Base-by-base conservation (phyloP, 108 stramenopile species). In the Hondaea fermentalgiana region DNA sequence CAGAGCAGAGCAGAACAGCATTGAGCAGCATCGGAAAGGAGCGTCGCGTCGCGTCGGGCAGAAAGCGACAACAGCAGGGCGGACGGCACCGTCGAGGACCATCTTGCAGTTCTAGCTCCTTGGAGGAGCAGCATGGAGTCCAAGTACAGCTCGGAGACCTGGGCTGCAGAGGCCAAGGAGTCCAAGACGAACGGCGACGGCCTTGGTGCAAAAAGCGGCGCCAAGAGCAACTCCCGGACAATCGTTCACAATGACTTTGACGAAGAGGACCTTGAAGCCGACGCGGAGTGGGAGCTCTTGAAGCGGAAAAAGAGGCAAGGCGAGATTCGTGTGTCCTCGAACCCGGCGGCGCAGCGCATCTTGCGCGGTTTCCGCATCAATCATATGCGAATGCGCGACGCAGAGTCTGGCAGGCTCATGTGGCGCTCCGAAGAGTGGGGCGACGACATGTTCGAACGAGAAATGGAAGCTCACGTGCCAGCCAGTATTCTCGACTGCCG, bases 381-480 rank as follows among this genome's bases (percentile, higher is more conserved):
- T 88, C 92, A 91, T 91, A 94, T 94, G 94, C 91, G 92, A 8
- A 95, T 95, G 94, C 60, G 93, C 44, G 94, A 95, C 72, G 94
- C 91, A 16, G 88, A 92, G 23, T 93, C 89, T 43, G 92, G 92
- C 6, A 51, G 76, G 43, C 90, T 94, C 28, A 88, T 93, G 87
- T 95, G 94, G 94, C 59, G 87, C 58, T 88, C 89, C 4, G 92
- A 49, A 21, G 76, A 93, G 60, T 93, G 93, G 92, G 92, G 92
- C 45, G 90, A 47, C 5, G 72, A 58, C n/a, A 51, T 91, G 88
- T 91, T 69, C 16, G 69, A 45, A 45, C 87, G 87, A 58, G 55
- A 23, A 45, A 58, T 57, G 89, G 35, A 29, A 44, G 93, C 90
- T 29, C 60, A 88, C 57, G 88, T 92, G 12, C 92, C 92, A 5